Conservation (phyloP, 2,329 filamentous ascomycete genomes). For the Aureobasidium sp. region DNA sequence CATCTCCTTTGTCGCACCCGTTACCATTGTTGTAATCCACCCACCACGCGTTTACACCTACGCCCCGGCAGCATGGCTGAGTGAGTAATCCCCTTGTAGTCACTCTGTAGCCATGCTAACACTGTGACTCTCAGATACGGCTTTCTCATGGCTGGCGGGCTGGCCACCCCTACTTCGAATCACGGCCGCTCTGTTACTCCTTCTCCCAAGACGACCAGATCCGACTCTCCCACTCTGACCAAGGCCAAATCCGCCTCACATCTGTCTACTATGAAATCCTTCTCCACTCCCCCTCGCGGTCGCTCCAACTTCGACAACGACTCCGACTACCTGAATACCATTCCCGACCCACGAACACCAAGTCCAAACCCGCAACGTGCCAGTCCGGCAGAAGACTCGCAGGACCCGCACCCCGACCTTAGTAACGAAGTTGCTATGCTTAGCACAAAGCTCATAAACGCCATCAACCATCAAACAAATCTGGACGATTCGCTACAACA, state of each 20-base stretch:
- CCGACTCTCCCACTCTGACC: not conserved
- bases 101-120: not conserved
- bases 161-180: constrained; percentile 8
- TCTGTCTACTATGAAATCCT: constrained; percentile 1
- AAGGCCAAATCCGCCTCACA: constrained; percentile 10
- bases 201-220: not conserved
- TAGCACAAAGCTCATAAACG: constrained; percentile 92
- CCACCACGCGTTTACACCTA: not conserved
- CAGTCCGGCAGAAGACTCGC: constrained; percentile 1
- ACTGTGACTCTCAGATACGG: not conserved
- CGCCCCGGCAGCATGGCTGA: not conserved
- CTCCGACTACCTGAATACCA: constrained; percentile 13
- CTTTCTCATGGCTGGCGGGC: constrained; percentile 7
- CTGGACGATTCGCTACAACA: constrained; percentile 81
- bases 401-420: constrained; percentile 44
- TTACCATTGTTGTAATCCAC: constrained; percentile 1
- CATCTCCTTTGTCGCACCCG: constrained; percentile 5
- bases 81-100: not conserved
- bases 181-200: not conserved
- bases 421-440: constrained; percentile 76
- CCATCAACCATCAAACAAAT: constrained; percentile 90
- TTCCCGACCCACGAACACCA: constrained; percentile 15
- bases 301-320: constrained; percentile 11
- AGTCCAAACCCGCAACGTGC: constrained; percentile 12
- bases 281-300: not conserved